Base-by-base conservation (phyloP, 148 eudicot species). In the Rhododendron williamsianum region DNA sequence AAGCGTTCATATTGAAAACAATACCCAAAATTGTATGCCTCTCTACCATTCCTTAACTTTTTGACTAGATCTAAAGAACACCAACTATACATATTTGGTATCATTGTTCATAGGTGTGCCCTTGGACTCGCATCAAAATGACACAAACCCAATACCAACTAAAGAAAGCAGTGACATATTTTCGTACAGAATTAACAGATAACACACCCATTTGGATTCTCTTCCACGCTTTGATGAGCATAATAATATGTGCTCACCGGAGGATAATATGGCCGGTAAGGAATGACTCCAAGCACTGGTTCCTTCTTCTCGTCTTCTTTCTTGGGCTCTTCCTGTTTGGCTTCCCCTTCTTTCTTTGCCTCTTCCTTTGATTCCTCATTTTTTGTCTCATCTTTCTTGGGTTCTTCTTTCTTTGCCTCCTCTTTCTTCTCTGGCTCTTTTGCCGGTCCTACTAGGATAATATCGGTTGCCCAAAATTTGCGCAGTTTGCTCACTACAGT, bases 391-490 rank as follows among this genome's bases (percentile, higher is more conserved):
- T 89, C 90, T 58, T 86, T 86, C 74, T 89, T 89, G n/a, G 87
- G 63, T 81, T 88, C 91, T 84, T 87, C 91, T 35, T 89, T 88
- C 85, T 89, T 89, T 11, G 86, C 83, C 85, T 89, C 91, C 51
- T 86, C 87, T 76, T 86, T 86, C 86, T 89, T 89, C 82, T 90
- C 87, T 2, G 91, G 91, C 85, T 91, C 94, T 67, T 91, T 88
- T 35, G 91, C 93, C 4, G 93, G 94, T 12, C 93, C 94, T 13
- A 92, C 93, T 3, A 87, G 81, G 58, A 91, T 46, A 19, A 93
- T 88, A n/a, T 90, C 83, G 3, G 91, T 72, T 15, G 86, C 84
- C 95, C 94, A 92, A 56, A 81, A 81, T 82, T 90, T 92, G 78
- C 92, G 89, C 85, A 93, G 43, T 69, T 90, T 93, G 88, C 92